Percentiles rank a stretch among this genome's conserved stretches.
These are phyloP conservation scores for Sporisorium graminicola DNA, from an alignment of 1,284 basidiomycete species.

Conservation along the genomic window DNA sequence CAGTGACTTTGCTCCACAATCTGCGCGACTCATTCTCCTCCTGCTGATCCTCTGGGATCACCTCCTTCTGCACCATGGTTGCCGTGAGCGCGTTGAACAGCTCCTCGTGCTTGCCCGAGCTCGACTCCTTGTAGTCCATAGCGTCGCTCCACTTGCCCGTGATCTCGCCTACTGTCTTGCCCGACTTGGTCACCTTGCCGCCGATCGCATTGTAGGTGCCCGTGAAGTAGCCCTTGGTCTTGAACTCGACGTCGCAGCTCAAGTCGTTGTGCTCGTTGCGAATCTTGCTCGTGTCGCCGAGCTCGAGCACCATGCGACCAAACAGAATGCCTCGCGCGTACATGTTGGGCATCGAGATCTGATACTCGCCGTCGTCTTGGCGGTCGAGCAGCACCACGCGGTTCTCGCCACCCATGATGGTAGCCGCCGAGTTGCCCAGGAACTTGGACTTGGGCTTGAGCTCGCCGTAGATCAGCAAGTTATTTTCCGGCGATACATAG, in stretches of 20 bases:
- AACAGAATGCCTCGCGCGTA: constrained; percentile 97
- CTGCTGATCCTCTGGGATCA: constrained; percentile 86
- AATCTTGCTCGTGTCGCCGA: constrained; percentile 90
- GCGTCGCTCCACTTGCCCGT: constrained; percentile 89
- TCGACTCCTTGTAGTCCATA: constrained; percentile 83
- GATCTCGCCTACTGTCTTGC: constrained; percentile 84
- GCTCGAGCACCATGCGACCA: constrained; percentile 96
- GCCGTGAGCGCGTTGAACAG: constrained; percentile 85
- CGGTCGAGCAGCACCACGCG: constrained; percentile 63
- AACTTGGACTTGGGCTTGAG: constrained; percentile 95
- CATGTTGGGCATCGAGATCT: constrained; percentile 69
- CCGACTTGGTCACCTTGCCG: constrained; percentile 82
- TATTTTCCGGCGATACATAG: constrained; percentile 93
- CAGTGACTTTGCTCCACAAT: constrained; percentile 87
- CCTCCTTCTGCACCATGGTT: constrained; percentile 83
- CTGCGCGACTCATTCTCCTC: constrained; percentile 85
- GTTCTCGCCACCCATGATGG: constrained; percentile 91
- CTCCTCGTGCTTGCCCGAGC: constrained; percentile 77
- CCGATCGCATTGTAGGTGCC: constrained; percentile 93
- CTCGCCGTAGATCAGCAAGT: constrained; percentile 85
- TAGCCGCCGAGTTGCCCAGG: constrained; percentile 80
- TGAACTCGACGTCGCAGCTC: constrained; percentile 91
- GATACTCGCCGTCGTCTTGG: constrained; percentile 65
- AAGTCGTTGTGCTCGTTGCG: constrained; percentile 83
- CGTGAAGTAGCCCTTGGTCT: constrained; percentile 98